phyloP scores from a whole-genome alignment of 192 early-diverging fungal genomes.

The Coemansia sp. region DNA sequence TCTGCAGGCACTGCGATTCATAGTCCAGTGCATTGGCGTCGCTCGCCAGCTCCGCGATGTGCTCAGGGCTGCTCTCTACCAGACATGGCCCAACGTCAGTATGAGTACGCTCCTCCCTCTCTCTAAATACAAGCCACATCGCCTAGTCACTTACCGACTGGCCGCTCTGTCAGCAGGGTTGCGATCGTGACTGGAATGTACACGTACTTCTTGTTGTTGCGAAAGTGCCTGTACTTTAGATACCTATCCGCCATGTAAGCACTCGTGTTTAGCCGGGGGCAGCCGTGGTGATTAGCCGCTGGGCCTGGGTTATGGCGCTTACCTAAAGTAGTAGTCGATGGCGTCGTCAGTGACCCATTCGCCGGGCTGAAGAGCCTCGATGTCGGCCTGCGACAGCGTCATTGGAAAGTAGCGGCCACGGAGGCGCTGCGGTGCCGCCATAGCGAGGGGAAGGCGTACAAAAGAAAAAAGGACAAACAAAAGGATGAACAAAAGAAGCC shows the following conservation, averaged over 20 bases:
- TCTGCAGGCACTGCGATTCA: conserved; percentile 27
- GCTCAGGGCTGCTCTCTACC: conserved; percentile 18
- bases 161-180: conserved; percentile 31
- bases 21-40: conserved; percentile 39
- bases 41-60: conserved; percentile 23
- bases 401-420: conserved; percentile 29
- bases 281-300: too few relatives aligned
- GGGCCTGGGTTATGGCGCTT: too few relatives aligned
- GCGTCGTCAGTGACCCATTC: conserved; percentile 46
- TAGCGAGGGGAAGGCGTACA: not conserved
- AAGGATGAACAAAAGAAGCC: conserved; percentile 2
- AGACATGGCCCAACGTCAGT: not conserved
- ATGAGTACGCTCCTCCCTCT: too few relatives aligned
- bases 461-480: conserved; percentile 4
- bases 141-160: conserved; percentile 14
- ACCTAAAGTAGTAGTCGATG: conserved; percentile 46
- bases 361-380: conserved; percentile 36
- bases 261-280: too few relatives aligned
- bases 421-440: not conserved
- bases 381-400: conserved; percentile 29
- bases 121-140: not conserved
- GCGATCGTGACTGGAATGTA: conserved; percentile 36
- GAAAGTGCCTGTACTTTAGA: conserved; percentile 40
- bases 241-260: conserved; percentile 5
- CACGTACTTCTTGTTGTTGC: conserved; percentile 35